A percentile compares a stretch with the other conserved stretches of the same genome.
Evolutionary conservation across 352 stramenopile genomes (phyloP).

Genomic region (Thalassiosira livingstoniorum): DNA sequence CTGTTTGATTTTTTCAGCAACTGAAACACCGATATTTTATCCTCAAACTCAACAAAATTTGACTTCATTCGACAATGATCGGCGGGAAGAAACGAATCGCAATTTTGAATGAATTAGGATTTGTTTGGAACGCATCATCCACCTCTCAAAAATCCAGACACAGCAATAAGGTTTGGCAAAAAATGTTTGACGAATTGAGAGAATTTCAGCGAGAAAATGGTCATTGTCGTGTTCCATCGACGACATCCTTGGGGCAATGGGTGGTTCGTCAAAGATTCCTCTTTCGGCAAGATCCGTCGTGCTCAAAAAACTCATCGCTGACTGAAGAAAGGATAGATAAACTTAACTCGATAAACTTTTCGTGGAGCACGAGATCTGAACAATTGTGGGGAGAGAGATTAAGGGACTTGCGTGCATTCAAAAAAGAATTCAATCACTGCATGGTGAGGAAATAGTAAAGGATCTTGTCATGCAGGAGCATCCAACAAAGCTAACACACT

Average conservation of each 20-base stretch:
- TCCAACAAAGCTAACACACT: neutral
- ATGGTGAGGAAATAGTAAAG: slow-evolving; percentile 45
- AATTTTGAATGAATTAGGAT: slow-evolving; percentile 37
- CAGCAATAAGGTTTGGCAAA: slow-evolving; percentile 40
- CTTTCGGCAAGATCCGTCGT: slow-evolving; percentile 21
- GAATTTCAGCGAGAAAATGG: slow-evolving; percentile 32
- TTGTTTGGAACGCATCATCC: slow-evolving; percentile 41
- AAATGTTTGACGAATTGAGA: slow-evolving; percentile 39
- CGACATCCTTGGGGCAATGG: slow-evolving; percentile 43
- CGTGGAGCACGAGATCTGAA: slow-evolving; percentile 39
- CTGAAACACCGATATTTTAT: neutral
- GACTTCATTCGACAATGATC: slow-evolving; percentile 5
- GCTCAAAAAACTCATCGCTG: slow-evolving; percentile 14
- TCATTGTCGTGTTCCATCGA: slow-evolving; percentile 41
- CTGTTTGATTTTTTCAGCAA: neutral
- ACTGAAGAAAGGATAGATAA: slow-evolving; percentile 37
- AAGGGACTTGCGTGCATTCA: slow-evolving; percentile 39
- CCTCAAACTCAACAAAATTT: neutral
- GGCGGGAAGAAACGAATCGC: slow-evolving; percentile 30
- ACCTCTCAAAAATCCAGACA: slow-evolving; percentile 31
- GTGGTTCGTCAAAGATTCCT: slow-evolving; percentile 44
- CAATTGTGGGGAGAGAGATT: slow-evolving; percentile 39
- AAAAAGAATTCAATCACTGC: slow-evolving; percentile 31
- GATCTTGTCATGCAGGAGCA: neutral
- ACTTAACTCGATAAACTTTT: slow-evolving; percentile 39